Percentiles rank a stretch among this genome's conserved stretches.
phyloP scores from a whole-genome alignment of 2,329 filamentous ascomycete genomes.

The Colletotrichum aenigma region DNA sequence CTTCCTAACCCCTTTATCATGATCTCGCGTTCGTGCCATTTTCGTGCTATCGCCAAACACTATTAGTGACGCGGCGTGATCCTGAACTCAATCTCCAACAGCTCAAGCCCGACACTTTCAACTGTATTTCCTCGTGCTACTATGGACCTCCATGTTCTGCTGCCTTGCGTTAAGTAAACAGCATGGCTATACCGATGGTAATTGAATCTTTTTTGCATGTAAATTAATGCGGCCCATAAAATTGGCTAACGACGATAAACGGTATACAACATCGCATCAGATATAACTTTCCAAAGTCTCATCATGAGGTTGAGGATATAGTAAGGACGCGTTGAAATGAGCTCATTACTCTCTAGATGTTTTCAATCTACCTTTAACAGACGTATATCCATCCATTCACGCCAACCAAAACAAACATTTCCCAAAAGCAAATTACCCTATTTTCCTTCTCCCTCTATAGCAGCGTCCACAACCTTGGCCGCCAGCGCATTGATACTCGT shows the following conservation, averaged over 20 bases:
- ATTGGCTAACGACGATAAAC: too few relatives aligned
- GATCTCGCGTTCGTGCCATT: background rate
- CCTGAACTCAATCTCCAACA: too few relatives aligned
- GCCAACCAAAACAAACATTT: fast-evolving
- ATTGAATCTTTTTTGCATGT: too few relatives aligned
- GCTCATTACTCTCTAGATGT: fast-evolving
- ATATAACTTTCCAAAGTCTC: too few relatives aligned
- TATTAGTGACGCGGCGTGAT: too few relatives aligned
- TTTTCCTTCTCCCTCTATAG: background rate
- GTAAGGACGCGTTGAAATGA: too few relatives aligned
- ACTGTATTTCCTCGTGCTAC: fast-evolving
- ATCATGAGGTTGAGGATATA: too few relatives aligned
- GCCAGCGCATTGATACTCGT: background rate
- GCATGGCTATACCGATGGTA: fast-evolving
- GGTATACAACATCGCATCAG: fast-evolving
- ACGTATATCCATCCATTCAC: fast-evolving
- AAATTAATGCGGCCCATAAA: too few relatives aligned
- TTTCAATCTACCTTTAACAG: fast-evolving
- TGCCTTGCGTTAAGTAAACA: fast-evolving
- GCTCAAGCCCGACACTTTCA: too few relatives aligned
- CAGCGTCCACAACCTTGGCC: background rate
- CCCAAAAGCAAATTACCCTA: background rate
- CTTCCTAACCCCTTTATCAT: fast-evolving
- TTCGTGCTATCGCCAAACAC: background rate
- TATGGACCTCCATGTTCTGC: too few relatives aligned